A percentile compares a stretch with the other conserved stretches of the same genome.
Evolutionary conservation across 768 basidiomycete genomes (phyloP).

Genomic region (Crepidotus variabilis): DNA sequence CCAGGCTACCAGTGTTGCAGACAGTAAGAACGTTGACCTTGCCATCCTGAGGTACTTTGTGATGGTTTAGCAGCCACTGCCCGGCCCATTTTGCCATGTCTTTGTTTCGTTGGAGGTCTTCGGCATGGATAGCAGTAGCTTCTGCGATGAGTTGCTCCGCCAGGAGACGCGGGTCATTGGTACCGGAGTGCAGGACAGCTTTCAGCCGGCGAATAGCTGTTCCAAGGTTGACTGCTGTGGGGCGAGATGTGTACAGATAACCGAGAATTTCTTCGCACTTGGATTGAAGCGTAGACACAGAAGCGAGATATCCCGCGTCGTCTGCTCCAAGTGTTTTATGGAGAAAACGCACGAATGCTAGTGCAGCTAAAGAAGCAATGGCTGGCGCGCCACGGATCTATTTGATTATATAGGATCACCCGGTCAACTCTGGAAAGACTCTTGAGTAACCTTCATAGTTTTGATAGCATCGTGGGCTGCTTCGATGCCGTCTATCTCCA

Average conservation of each 20-base stretch:
- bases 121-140: conserved; percentile 71
- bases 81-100: conserved; percentile 83
- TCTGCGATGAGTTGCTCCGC: conserved; percentile 66
- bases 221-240: conserved; percentile 94
- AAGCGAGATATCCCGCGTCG: conserved; percentile 51
- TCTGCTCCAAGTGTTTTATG: conserved; percentile 44
- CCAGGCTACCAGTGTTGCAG: conserved; percentile 96
- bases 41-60: conserved; percentile 33
- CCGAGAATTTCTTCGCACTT: conserved; percentile 60
- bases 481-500: conserved; percentile 67
- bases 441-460: conserved; percentile 74
- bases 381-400: conserved; percentile 88
- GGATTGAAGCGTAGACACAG: conserved; percentile 44
- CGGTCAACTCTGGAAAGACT: conserved; percentile 1
- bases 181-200: conserved; percentile 39
- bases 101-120: conserved; percentile 86
- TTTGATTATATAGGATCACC: not conserved
- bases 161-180: conserved; percentile 40
- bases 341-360: conserved; percentile 68
- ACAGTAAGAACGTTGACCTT: conserved; percentile 85
- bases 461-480: conserved; percentile 94
- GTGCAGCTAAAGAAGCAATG: conserved; percentile 87
- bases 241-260: conserved; percentile 82
- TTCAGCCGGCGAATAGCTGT: conserved; percentile 76
- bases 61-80: conserved; percentile 67